These are phyloP conservation scores for Lablab purpureus DNA, from an alignment of 306 rosid species.

Conservation along the genomic window DNA sequence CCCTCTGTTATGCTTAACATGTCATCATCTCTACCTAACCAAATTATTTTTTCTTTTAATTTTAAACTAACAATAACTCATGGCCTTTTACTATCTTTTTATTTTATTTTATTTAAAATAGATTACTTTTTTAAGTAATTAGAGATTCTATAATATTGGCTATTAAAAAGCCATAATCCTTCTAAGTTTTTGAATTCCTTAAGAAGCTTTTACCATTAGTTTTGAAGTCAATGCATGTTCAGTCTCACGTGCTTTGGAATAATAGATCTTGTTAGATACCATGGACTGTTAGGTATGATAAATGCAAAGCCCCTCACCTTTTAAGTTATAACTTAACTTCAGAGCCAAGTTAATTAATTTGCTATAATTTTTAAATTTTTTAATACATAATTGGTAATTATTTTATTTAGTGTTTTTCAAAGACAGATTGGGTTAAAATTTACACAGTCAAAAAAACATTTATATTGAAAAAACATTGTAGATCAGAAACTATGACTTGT, in stretches of 20 bases:
- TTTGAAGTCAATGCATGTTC: background rate
- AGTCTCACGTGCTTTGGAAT: background rate
- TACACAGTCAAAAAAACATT: too few relatives aligned
- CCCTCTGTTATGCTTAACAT: constrained; percentile 32
- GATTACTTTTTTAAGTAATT: too few relatives aligned
- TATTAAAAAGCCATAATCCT: too few relatives aligned
- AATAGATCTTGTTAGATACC: background rate
- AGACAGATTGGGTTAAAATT: too few relatives aligned
- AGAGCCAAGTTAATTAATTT: background rate
- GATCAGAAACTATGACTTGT: too few relatives aligned
- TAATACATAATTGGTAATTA: too few relatives aligned
- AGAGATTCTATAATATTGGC: too few relatives aligned
- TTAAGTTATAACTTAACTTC: background rate
- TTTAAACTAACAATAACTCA: background rate
- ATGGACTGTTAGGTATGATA: background rate
- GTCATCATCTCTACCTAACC: constrained; percentile 21
- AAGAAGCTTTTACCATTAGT: background rate
- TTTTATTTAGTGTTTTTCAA: too few relatives aligned
- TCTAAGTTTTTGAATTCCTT: background rate
- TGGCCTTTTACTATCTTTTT: background rate
- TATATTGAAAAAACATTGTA: too few relatives aligned
- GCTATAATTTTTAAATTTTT: too few relatives aligned
- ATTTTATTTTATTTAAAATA: too few relatives aligned
- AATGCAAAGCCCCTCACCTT: background rate
- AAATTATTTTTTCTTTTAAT: background rate